A percentile compares a stretch with the other conserved stretches of the same genome.
These are phyloP conservation scores for Chytriomyces confervae DNA, from an alignment of 192 early-diverging fungal genomes.

Conservation along the genomic window DNA sequence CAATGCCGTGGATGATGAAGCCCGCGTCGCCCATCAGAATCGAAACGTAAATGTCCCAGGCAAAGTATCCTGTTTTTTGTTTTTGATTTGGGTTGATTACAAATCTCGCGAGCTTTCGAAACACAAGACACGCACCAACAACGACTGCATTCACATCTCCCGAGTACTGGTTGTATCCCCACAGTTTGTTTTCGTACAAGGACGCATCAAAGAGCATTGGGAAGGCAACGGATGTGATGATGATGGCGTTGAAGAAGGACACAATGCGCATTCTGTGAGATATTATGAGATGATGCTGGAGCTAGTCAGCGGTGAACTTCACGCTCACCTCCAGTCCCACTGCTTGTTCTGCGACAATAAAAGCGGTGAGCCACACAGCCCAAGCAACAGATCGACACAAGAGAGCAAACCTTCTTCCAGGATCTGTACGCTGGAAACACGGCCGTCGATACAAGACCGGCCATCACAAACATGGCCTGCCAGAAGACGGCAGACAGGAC, in stretches of 20 bases:
- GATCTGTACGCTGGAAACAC: not conserved
- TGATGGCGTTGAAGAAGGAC: constrained; percentile 76
- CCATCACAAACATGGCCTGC: constrained; percentile 19
- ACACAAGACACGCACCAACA: constrained; percentile 58
- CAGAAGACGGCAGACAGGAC: constrained; percentile 37
- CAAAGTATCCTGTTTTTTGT: constrained; percentile 66
- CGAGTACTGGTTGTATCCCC: constrained; percentile 73
- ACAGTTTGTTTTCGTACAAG: constrained; percentile 70
- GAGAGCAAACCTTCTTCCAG: constrained; percentile 9
- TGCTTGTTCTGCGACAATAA: constrained; percentile 1
- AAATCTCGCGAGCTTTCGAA: not conserved
- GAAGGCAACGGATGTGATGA: constrained; percentile 66
- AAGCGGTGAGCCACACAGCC: no score
- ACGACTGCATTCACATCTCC: constrained; percentile 82
- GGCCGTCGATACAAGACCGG: not conserved
- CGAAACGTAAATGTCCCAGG: constrained; percentile 84
- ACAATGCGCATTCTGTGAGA: constrained; percentile 69
- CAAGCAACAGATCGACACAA: no score
- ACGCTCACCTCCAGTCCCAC: not conserved
- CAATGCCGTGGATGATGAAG: constrained; percentile 82
- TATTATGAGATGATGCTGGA: not conserved
- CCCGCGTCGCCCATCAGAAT: constrained; percentile 74
- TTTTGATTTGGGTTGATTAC: not conserved
- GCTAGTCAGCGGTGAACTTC: not conserved
- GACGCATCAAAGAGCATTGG: constrained; percentile 72